Conservation (phyloP, 2,329 filamentous ascomycete species). For the Thyridium curvatum region DNA sequence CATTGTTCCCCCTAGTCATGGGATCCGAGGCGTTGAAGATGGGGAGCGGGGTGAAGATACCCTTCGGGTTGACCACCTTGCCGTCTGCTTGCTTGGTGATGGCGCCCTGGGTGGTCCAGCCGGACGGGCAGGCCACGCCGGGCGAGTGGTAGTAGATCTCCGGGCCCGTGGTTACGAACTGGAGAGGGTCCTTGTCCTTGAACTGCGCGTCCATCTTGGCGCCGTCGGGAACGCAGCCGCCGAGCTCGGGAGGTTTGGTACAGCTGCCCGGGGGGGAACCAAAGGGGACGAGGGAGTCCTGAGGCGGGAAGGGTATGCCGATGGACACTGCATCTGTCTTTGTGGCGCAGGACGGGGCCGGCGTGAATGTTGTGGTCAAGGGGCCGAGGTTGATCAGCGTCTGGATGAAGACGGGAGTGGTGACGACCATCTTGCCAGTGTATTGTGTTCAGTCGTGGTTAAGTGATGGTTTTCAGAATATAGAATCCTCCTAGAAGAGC, state of each 20-base stretch:
- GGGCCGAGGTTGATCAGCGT: slow-evolving; percentile 20
- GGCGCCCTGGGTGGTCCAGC: slow-evolving; percentile 16
- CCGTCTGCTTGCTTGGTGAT: slow-evolving; percentile 2
- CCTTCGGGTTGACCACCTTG: slow-evolving; percentile 2
- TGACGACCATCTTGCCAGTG: slow-evolving; percentile 14
- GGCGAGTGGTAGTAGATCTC: slow-evolving; percentile 15
- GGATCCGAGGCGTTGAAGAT: neutral
- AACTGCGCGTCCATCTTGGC: slow-evolving; percentile 6
- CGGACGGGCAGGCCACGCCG: slow-evolving; percentile 13
- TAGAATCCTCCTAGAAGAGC: too few relatives aligned
- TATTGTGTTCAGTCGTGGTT: too few relatives aligned
- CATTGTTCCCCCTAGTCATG: too few relatives aligned
- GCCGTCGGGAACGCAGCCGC: slow-evolving; percentile 15
- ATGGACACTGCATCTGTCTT: neutral
- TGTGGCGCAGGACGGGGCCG: slow-evolving; percentile 15
- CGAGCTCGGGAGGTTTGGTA: too few relatives aligned
- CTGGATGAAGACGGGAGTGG: slow-evolving; percentile 9
- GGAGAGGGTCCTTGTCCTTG: neutral
- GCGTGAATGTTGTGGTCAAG: slow-evolving; percentile 20
- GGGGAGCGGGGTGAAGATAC: slow-evolving; percentile 1
- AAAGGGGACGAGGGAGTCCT: too few relatives aligned
- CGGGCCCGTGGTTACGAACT: neutral
- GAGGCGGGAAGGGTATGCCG: too few relatives aligned
- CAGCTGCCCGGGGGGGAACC: too few relatives aligned
- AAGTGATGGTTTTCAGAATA: too few relatives aligned